Base-by-base conservation (phyloP, 176 grass and related monocot genomes). In the Cocos nucifera region DNA sequence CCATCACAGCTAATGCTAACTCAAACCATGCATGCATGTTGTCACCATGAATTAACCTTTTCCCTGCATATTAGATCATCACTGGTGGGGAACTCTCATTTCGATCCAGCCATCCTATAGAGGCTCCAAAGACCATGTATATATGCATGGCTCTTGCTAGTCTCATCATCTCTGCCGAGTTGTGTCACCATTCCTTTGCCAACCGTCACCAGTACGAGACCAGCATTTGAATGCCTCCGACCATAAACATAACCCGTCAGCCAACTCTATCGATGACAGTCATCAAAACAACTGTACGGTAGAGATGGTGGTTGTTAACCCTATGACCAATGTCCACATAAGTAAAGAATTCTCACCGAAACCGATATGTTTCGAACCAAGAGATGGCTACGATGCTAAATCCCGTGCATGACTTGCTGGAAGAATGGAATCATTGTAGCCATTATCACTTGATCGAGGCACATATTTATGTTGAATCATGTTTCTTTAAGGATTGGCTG, bases 111-210 rank as follows among this genome's bases (percentile, higher is more conserved):
- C 66, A 94, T 0, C 84, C 84, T 3, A 94, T 23, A 2, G 75
- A 59, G 89, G 84, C 6, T 84, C 84, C 84, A 80, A 88, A 30
- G 89, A 94, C 84, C 84, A 94, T 56, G 56, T 78, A 81, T 18
- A 64, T 74, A 49, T 78, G 84, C 26, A 28, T 28, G 4, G 26
- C 26, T 28, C 26, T 53, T 77, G 17, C 85, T 66, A 84, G 85
- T 88, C 9, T 49, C 2, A 35, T 61, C 81, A 24, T 79, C 15
- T 51, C 88, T 84, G 57, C 82, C 82, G 57, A 94, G 67, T 74
- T 88, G 60, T 19, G 67, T 54, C 53, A 76, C 81, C n/a, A 88
- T 54, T 50, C 82, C 82, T 25, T 66, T 67, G 8, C 80, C 78
- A 3, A 85, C 51, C n/a, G 66, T 66, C 3, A 85, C 4, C 71